Conservation (phyloP, 306 rosid genomes). For the Medicago arabica region DNA sequence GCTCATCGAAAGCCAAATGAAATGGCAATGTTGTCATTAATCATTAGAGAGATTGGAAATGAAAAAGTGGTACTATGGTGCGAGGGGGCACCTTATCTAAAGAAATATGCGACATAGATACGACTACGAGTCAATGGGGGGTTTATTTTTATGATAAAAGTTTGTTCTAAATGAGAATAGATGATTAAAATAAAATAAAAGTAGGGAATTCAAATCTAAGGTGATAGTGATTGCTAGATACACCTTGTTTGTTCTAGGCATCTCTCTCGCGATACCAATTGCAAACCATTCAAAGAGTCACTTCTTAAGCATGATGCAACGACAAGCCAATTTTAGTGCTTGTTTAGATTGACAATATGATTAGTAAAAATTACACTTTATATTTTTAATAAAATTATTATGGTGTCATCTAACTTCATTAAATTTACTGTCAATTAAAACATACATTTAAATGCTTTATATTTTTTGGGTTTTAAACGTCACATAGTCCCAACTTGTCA, state of each 20-base stretch:
- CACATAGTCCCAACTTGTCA: too few species aligned
- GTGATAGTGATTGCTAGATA: conserved; percentile 10
- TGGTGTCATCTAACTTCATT: too few species aligned
- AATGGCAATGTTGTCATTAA: background rate
- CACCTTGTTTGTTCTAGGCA: conserved; percentile 17
- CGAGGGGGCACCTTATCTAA: conserved; percentile 26
- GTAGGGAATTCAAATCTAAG: background rate
- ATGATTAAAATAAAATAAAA: background rate
- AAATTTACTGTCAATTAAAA: too few species aligned
- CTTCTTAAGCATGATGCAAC: background rate
- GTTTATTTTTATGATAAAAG: background rate
- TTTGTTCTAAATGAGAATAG: background rate
- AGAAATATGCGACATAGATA: conserved; percentile 1
- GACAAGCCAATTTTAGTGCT: too few species aligned
- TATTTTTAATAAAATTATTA: too few species aligned
- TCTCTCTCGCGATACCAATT: background rate
- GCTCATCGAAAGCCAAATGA: conserved; percentile 29
- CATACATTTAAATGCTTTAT: too few species aligned
- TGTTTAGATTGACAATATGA: too few species aligned
- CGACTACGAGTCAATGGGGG: conserved; percentile 12
- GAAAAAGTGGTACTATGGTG: conserved; percentile 10
- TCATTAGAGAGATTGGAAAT: conserved; percentile 22
- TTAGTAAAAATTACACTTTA: too few species aligned
- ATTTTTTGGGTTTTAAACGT: too few species aligned
- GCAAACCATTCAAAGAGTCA: background rate